Percentiles rank a stretch among this genome's conserved stretches.
Conservation (phyloP, 2,329 filamentous ascomycete genomes). For the Furcasterigmium sp. region DNA sequence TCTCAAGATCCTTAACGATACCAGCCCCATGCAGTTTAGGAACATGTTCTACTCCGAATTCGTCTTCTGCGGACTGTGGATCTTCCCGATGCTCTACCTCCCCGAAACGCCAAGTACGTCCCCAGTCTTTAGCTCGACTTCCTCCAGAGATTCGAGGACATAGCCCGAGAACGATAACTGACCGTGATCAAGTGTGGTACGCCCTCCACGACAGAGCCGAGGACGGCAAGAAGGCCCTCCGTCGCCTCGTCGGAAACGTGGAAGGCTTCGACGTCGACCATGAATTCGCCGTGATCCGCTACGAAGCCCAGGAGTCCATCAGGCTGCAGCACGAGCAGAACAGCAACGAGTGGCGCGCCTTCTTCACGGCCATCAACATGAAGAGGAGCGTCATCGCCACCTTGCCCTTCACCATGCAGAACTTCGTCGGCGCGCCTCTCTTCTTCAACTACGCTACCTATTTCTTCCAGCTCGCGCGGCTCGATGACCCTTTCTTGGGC, state of each 20-base stretch:
- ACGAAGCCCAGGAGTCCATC: constrained; percentile 9
- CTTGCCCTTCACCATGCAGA: constrained; percentile 15
- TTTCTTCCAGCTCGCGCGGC: constrained; percentile 15
- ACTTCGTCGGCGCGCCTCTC: constrained; percentile 15
- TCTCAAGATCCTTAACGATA: constrained; percentile 5
- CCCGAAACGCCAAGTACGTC: constrained; percentile 1
- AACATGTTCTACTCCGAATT: constrained; percentile 8
- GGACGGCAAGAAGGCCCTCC: constrained; percentile 12
- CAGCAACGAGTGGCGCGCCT: constrained; percentile 2
- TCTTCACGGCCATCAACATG: constrained; percentile 9
- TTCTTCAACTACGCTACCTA: constrained; percentile 17
- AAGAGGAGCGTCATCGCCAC: constrained; percentile 14
- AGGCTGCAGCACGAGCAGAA: constrained; percentile 6
- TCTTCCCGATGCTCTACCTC: constrained; percentile 6
- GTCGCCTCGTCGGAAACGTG: constrained; percentile 2
- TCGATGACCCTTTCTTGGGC: constrained; percentile 15
- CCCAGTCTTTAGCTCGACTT: too few species aligned
- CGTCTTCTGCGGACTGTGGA: constrained; percentile 4
- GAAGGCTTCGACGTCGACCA: constrained; percentile 11
- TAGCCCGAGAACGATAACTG: too few species aligned
- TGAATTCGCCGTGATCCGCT: constrained; percentile 14
- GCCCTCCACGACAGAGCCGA: neutral
- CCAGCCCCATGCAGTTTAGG: neutral
- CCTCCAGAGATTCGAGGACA: too few species aligned
- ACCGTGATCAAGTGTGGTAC: constrained; percentile 1